Evolutionary conservation across 306 rosid species (phyloP).

Genomic region (Castanea crenata): DNA sequence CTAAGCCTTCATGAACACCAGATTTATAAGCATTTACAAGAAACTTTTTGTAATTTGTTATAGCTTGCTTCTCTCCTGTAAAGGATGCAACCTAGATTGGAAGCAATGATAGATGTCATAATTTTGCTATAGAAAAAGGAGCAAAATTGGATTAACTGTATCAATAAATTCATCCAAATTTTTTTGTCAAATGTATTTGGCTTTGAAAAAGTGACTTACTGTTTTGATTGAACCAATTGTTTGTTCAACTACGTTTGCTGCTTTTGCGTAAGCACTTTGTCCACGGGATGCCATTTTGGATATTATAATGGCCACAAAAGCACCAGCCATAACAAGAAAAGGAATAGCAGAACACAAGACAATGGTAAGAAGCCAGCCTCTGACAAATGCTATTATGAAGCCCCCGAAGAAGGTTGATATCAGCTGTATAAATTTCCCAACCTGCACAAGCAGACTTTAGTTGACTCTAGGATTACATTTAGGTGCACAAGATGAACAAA

Average conservation of each 20-base stretch:
- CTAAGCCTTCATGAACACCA: constrained; percentile 22
- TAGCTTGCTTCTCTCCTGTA: constrained; percentile 34
- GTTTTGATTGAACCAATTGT: constrained; percentile 38
- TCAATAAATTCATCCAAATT: not conserved
- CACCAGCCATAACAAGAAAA: constrained; percentile 20
- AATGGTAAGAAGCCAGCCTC: constrained; percentile 32
- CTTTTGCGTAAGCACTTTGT: constrained; percentile 25
- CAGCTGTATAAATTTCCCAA: constrained; percentile 29
- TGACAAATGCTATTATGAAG: constrained; percentile 23
- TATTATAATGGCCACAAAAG: not conserved
- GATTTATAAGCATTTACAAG: constrained; percentile 21
- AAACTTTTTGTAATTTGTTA: constrained; percentile 3
- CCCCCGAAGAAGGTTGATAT: constrained; percentile 23
- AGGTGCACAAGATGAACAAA: not conserved
- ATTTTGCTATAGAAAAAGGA: not conserved
- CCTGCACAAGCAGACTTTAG: not conserved
- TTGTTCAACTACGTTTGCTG: constrained; percentile 32
- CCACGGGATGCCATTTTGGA: constrained; percentile 22
- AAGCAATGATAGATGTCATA: not conserved
- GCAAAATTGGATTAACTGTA: not conserved
- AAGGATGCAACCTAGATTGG: constrained; percentile 27
- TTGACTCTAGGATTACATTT: too few species aligned
- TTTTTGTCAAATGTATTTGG: not conserved
- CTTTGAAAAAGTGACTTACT: constrained; percentile 9
- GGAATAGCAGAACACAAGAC: constrained; percentile 27